phyloP scores from a whole-genome alignment of 148 eudicot species.

The Vaccinium darrowii region DNA sequence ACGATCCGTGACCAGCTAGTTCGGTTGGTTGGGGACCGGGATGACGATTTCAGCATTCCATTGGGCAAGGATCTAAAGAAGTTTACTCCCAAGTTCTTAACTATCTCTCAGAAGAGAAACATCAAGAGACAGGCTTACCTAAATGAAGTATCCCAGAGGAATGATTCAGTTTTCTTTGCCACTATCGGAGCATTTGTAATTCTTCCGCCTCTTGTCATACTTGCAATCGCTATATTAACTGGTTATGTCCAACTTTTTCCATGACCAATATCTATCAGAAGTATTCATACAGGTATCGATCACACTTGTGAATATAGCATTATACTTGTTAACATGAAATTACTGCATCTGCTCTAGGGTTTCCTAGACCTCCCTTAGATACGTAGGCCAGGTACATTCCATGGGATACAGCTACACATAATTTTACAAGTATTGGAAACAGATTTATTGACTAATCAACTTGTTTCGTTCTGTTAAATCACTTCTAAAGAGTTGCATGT shows the following conservation, averaged over 20 bases:
- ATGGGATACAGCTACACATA: not conserved
- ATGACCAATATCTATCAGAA: constrained; percentile 19
- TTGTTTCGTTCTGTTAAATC: not conserved
- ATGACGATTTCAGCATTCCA: constrained; percentile 74
- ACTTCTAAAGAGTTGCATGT: not conserved
- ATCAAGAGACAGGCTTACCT: constrained; percentile 76
- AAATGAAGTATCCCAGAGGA: constrained; percentile 82
- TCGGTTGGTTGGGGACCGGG: constrained; percentile 54
- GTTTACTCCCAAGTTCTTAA: constrained; percentile 69
- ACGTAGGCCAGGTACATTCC: not conserved
- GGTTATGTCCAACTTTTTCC: constrained; percentile 98
- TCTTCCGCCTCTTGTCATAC: constrained; percentile 72
- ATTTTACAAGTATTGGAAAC: not conserved
- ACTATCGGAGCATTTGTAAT: constrained; percentile 88
- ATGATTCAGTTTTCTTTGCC: constrained; percentile 79
- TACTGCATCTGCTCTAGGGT: not conserved
- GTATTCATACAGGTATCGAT: not conserved
- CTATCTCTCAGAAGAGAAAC: constrained; percentile 91
- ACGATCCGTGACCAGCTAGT: constrained; percentile 77
- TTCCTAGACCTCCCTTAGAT: not conserved
- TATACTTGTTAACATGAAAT: not conserved
- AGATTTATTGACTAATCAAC: not conserved
- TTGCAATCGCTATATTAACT: constrained; percentile 72
- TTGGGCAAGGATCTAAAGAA: constrained; percentile 85
- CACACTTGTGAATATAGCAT: not conserved